phyloP scores from a whole-genome alignment of 805 yeast genomes.

The Phaffomyces opuntiae region DNA sequence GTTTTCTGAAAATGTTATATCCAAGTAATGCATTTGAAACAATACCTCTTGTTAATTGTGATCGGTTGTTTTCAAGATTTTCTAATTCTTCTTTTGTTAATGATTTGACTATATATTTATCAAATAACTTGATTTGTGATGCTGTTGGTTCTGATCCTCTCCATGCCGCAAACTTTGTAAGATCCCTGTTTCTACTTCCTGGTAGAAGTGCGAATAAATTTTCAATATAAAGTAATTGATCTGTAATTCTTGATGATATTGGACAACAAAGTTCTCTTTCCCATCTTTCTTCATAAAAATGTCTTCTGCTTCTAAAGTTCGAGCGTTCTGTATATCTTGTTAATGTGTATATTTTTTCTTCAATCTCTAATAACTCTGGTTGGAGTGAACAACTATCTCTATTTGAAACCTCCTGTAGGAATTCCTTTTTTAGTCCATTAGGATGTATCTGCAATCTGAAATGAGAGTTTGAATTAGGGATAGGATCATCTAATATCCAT shows the following conservation, averaged over 20 bases:
- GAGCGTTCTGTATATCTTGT: conserved; percentile 10
- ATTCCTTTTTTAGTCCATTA: conserved; percentile 7
- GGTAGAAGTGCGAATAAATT: neutral
- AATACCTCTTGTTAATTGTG: conserved; percentile 10
- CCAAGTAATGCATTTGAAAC: conserved; percentile 7
- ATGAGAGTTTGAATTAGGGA: conserved; percentile 15
- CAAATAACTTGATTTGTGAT: conserved; percentile 20
- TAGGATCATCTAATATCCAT: conserved; percentile 27
- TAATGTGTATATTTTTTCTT: conserved; percentile 16
- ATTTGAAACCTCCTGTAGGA: conserved; percentile 10
- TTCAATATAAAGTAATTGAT: conserved; percentile 8
- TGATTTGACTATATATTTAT: conserved; percentile 1
- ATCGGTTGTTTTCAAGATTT: neutral
- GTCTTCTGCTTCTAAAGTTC: conserved; percentile 1
- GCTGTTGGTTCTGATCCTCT: conserved; percentile 23
- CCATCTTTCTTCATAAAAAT: conserved; percentile 14
- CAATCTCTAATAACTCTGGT: conserved; percentile 13
- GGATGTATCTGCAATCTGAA: conserved; percentile 20
- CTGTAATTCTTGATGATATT: conserved; percentile 20
- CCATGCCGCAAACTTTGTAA: conserved; percentile 28
- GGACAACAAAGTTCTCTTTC: conserved; percentile 14
- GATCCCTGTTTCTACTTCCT: conserved; percentile 7
- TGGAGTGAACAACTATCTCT: conserved; percentile 3
- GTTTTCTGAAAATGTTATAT: conserved; percentile 8
- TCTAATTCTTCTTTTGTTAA: neutral